Base-by-base conservation (phyloP, 2,329 filamentous ascomycete species). In the Sclerotinia minor region DNA sequence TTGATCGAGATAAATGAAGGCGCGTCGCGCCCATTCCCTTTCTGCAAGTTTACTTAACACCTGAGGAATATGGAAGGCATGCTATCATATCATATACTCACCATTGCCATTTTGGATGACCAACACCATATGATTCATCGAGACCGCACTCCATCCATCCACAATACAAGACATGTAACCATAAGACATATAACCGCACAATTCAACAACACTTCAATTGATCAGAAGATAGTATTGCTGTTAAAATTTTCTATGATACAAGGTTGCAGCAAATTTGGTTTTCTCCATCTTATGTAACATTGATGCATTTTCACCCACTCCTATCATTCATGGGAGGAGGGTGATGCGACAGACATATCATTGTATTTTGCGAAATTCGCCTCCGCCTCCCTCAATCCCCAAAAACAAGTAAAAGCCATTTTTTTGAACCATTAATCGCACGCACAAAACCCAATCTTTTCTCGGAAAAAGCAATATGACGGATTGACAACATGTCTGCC, bases 361-460 rank as follows among this genome's bases (percentile, higher is more conserved):
- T 45, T 41, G 44, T 26, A 52, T 53, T 53, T 61, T 49, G 55
- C 24, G 29, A 55, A 38, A 41, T 54, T n/a, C 29, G 45, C 45
- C 54, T 58, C 35, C 61, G 8, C 55, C 38, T 15, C 38, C 13
- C 13, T 15, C 38, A 5, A 1, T 3, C 5, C 38, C 11, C 38
- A 41, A 38, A 53, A 63, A 54, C 26, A 29, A 59, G 38, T 35
- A 57, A 32, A 65, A 68, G 61, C 67, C 61, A 65, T 71, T 71
- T 72, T 73, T 71, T 69, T 63, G 50, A 69, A 71, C 68, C 69
- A 69, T 69, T 65, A 68, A 71, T 71, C 61, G 68, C 69, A 69
- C 68, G 72, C 65, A 70, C 60, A 61, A 67, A 67, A 68, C 68
- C 64, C 54, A 66, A 67, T 17, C 53, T 61, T 60, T 66, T 60